Evolutionary conservation across 306 rosid species (phyloP), one percentile per base, ranked within the genome.

Genomic region (Cucurbita moschata): DNA sequence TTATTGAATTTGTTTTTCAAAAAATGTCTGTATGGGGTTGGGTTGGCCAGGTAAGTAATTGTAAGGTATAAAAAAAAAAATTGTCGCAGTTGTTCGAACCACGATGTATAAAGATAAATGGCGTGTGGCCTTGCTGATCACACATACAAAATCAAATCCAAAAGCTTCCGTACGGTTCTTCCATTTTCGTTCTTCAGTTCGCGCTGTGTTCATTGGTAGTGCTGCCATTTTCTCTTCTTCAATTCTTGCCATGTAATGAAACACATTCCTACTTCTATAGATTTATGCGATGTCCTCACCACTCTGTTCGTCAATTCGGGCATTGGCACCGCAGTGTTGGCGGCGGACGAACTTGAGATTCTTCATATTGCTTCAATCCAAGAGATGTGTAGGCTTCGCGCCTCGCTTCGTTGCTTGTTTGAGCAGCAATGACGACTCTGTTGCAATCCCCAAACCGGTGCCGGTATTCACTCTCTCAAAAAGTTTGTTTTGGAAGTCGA

Each of bases 401-500:
- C 61, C 64, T 72, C 81, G 88, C 60, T 47, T 78, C 68, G 43
- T 77, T 42, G 73, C 83, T 39, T 86, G 84, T 35, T 84, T 91
- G 0, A 84, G 83, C 80, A 84, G 83, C 78, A 74, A 59, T 71
- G 87, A 87, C 16, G 83, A 82, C 74, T 81, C 91, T 50, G 78
- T 78, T 77, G 76, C 96, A 70, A 18, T 43, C 59, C 87, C 89
- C 8, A 84, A 82, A 56, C 74, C 82, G 75, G 54, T 47, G 19
- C 86, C 87, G 87, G 92, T 61, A 75, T 66, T 42, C 65, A 47
- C 55, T 50, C 55, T 63, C 59, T 78, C 75, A 52, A 35, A 52
- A 35, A 19, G 30, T 60, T 54, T 42, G 63, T 50, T 26, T 72
- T 76, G 0, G 43, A 18, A 8, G 43, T 59, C 6, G 26, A 44